A percentile compares a stretch with the other conserved stretches of the same genome.
Evolutionary conservation across 1,139 yeast genomes (phyloP).

Genomic region (Saccharomyces hybrid): DNA sequence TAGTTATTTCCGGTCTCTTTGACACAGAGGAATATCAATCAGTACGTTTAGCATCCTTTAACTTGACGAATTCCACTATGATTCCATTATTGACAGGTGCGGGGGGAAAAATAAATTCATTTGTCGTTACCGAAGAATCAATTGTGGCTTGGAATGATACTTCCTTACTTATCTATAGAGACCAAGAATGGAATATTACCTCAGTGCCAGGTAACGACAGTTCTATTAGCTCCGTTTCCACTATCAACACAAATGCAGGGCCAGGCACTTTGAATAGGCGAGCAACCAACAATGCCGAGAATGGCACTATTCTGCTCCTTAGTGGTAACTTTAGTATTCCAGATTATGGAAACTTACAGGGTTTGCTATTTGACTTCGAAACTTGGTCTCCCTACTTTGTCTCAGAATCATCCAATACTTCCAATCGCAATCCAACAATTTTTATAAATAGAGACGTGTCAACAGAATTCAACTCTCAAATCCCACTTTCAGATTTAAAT

Average conservation of each 20-base stretch:
- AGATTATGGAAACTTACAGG: slow-evolving; percentile 52
- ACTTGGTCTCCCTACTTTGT: slow-evolving; percentile 67
- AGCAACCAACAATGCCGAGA: neutral
- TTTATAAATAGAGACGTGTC: slow-evolving; percentile 35
- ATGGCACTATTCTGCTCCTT: slow-evolving; percentile 44
- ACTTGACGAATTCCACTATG: slow-evolving; percentile 10
- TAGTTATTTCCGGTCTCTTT: slow-evolving; percentile 59
- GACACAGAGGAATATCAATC: slow-evolving; percentile 7
- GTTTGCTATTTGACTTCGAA: slow-evolving; percentile 64
- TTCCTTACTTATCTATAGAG: slow-evolving; percentile 8
- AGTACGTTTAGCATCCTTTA: slow-evolving; percentile 17
- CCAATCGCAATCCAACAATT: slow-evolving; percentile 17
- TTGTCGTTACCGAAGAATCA: slow-evolving; percentile 8
- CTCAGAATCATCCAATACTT: slow-evolving; percentile 28
- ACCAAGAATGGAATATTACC: slow-evolving; percentile 12
- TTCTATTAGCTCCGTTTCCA: slow-evolving; percentile 3
- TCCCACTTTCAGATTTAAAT: slow-evolving; percentile 17
- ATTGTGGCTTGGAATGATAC: slow-evolving; percentile 21
- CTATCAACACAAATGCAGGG: slow-evolving; percentile 31
- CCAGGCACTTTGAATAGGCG: slow-evolving; percentile 16
- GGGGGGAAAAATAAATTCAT: slow-evolving; percentile 9
- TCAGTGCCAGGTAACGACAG: slow-evolving; percentile 9
- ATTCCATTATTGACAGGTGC: slow-evolving; percentile 9
- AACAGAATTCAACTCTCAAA: slow-evolving; percentile 26
- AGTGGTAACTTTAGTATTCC: slow-evolving; percentile 53